Evolutionary conservation across 495 filamentous ascomycete genomes (phyloP).

Genomic region (Annulohypoxylon nitens): DNA sequence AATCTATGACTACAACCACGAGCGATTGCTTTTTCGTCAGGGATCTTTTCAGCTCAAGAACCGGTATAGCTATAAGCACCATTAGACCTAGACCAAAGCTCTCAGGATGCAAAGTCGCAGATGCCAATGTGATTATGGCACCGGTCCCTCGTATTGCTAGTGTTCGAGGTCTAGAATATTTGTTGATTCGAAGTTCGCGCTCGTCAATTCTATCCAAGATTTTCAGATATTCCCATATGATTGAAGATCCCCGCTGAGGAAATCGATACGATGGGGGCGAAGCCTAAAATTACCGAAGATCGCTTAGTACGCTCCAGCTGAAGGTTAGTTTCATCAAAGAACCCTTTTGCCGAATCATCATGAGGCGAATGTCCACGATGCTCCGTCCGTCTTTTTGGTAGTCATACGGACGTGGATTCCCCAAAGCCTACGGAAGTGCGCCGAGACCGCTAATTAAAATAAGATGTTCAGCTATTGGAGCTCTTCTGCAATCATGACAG

Average conservation of each 20-base stretch:
- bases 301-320: conserved; percentile 21
- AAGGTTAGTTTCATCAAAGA: conserved; percentile 2
- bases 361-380: conserved; percentile 10
- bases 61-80: conserved; percentile 26
- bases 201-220: background rate
- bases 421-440: conserved; percentile 10
- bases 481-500: conserved; percentile 22
- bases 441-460: conserved; percentile 18
- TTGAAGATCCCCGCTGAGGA: background rate
- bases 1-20: conserved; percentile 13
- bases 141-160: background rate
- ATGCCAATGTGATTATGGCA: conserved; percentile 3
- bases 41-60: conserved; percentile 35
- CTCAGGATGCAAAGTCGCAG: background rate
- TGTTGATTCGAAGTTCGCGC: background rate
- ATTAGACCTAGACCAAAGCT: conserved; percentile 12
- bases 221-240: background rate
- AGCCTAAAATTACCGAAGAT: background rate
- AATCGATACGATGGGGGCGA: background rate
- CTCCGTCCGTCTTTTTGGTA: conserved; percentile 12
- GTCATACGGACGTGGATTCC: conserved; percentile 36
- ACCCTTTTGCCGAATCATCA: conserved; percentile 12
- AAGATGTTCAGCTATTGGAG: conserved; percentile 23
- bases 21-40: conserved; percentile 3
- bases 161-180: background rate